Conservation (phyloP, 2,329 filamentous ascomycete genomes). For the Paramyrothecium sp. region DNA sequence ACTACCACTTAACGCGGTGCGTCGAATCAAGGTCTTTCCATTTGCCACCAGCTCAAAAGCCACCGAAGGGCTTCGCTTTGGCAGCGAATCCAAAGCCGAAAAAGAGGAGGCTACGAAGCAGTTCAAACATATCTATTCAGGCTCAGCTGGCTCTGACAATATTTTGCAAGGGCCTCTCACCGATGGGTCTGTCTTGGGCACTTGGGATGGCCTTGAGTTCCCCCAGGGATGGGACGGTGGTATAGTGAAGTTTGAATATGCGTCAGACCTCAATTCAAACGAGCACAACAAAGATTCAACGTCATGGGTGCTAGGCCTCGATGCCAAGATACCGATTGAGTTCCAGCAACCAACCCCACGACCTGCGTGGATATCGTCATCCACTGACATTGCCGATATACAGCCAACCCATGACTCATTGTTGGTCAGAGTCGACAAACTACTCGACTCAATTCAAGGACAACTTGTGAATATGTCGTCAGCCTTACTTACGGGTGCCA, state of each 20-base stretch:
- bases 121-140: constrained; percentile 70
- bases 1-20: constrained; percentile 63
- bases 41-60: constrained; percentile 62
- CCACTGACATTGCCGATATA: constrained; percentile 48
- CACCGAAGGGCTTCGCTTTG: constrained; percentile 74
- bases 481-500: constrained; percentile 81
- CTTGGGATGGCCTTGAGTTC: constrained; percentile 51
- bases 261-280: constrained; percentile 26
- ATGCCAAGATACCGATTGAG: constrained; percentile 71
- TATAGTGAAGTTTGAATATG: constrained; percentile 70
- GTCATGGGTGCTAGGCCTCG: constrained; percentile 76
- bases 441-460: constrained; percentile 70
- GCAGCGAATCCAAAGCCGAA: constrained; percentile 81
- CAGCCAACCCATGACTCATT: constrained; percentile 54
- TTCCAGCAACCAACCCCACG: constrained; percentile 72
- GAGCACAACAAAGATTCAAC: constrained; percentile 46
- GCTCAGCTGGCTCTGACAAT: constrained; percentile 51
- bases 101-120: constrained; percentile 73
- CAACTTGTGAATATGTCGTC: constrained; percentile 86
- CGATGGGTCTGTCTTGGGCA: constrained; percentile 76
- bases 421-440: constrained; percentile 80
- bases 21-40: constrained; percentile 74
- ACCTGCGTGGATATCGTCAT: constrained; percentile 53
- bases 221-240: constrained; percentile 77
- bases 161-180: constrained; percentile 83